Base-by-base conservation (phyloP, 441 rosid genomes). In the Capsella rubella region DNA sequence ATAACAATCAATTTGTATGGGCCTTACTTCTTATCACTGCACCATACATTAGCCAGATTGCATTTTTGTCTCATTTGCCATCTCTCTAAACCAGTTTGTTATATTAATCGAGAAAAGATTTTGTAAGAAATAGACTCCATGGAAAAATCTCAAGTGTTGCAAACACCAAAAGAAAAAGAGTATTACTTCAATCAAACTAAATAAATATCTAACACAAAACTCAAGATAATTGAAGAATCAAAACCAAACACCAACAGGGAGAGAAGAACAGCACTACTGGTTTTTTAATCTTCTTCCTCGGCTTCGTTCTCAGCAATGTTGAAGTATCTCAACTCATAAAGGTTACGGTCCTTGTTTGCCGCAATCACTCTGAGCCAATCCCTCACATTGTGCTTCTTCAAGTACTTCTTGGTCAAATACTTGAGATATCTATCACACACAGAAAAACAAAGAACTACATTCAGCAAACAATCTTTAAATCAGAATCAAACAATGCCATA, bases 321-420 rank as follows among this genome's bases (percentile, higher is more conserved):
- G 87, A 92, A 92, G 89, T 90, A 90, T 83, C 95, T 87, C 60
- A 88, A 58, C 72, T 91, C 97, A 52, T 81, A 83, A 76, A 79
- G 64, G 42, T 78, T 81, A 49, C 87, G 82, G 75, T 89, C 89
- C 68, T 89, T 84, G 89, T 84, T 85, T 7, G 89, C 82, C 1
- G 93, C 86, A 78, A 89, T 87, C 70, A 87, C 93, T 64, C 91
- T 79, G 32, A 87, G 89, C 93, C 93, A 89, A 73, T 89, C 93
- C 25, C 89, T 76, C 35, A 87, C 93, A 8, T 89, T 87, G 65
- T 89, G 93, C 68, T 89, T 85, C 88, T 89, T 89, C 72, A 87
- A 46, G 73, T 87, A 87, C 80, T 85, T 89, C 87, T 89, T 89
- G 2, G 89, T 87, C 84, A 85, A 81, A 69, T 84, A 89, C 82